A percentile compares a stretch with the other conserved stretches of the same genome.
These are phyloP conservation scores for Thalia dealbata DNA, from an alignment of 176 grass and related monocot species.

Conservation along the genomic window DNA sequence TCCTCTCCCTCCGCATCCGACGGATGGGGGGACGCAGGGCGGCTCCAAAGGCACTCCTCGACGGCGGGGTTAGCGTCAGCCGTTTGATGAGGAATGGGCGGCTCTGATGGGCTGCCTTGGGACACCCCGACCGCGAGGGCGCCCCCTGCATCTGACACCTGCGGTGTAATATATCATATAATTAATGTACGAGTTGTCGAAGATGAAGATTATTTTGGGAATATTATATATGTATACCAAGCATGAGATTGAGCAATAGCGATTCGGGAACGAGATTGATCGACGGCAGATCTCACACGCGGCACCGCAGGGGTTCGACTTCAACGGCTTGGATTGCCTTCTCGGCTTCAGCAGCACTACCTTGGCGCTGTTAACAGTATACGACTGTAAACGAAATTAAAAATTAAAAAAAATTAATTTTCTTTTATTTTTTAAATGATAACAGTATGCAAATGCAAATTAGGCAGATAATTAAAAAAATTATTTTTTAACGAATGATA, in stretches of 20 bases:
- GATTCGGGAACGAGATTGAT: neutral
- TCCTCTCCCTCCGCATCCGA: neutral
- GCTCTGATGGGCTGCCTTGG: neutral
- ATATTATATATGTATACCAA: neutral
- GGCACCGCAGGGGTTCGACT: neutral
- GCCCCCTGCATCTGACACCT: neutral
- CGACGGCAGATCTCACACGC: constrained; percentile 1
- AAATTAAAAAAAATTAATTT: neutral
- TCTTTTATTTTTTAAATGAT: no score
- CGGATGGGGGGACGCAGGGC: neutral
- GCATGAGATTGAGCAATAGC: constrained; percentile 17
- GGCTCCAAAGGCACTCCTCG: neutral
- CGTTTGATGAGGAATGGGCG: neutral
- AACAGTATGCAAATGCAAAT: no score
- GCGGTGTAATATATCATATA: neutral
- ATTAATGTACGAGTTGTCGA: no score
- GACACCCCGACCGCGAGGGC: neutral
- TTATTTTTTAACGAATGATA: no score
- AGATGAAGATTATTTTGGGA: no score
- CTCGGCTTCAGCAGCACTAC: constrained; percentile 19
- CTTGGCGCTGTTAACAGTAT: constrained; percentile 19
- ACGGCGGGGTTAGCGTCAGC: neutral
- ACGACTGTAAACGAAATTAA: neutral
- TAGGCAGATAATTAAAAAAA: no score
- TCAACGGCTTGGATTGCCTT: constrained; percentile 9